Evolutionary conservation across 192 early-diverging fungal genomes (phyloP).

Genomic region (Haplosporangium gracile): DNA sequence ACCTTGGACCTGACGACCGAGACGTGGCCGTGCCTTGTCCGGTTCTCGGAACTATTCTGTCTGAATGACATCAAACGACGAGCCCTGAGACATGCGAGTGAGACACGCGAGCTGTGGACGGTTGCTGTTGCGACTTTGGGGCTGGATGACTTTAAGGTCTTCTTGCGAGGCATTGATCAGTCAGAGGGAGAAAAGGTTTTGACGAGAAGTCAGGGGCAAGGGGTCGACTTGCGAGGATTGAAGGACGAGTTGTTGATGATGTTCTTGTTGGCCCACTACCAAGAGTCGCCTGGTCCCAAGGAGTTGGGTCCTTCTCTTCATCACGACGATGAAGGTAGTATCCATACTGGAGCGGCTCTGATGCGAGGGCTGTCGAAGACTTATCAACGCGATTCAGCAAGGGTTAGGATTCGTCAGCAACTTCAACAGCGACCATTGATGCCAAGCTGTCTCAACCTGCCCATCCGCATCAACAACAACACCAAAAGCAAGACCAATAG

Average conservation of each 20-base stretch:
- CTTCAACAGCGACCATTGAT: neutral
- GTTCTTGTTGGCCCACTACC: slow-evolving; percentile 21
- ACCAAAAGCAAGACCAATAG: neutral
- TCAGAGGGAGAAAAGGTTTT: neutral
- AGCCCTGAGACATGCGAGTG: neutral
- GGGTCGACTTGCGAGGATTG: neutral
- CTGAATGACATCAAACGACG: neutral
- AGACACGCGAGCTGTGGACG: neutral
- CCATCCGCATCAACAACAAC: neutral
- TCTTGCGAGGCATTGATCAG: slow-evolving; percentile 7
- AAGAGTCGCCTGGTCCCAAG: neutral
- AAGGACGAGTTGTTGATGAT: slow-evolving; percentile 25
- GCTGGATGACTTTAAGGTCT: slow-evolving; percentile 16
- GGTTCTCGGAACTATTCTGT: slow-evolving; percentile 12
- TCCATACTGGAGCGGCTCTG: neutral
- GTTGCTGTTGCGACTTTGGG: slow-evolving; percentile 14
- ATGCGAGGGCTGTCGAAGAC: neutral
- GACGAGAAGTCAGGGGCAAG: neutral
- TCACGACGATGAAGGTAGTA: neutral
- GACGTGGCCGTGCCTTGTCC: slow-evolving; percentile 6
- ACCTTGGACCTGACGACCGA: neutral
- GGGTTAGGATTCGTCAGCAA: slow-evolving; percentile 14
- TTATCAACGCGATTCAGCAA: neutral
- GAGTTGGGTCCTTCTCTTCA: neutral
- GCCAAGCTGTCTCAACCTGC: neutral